Evolutionary conservation across 1,284 basidiomycete genomes (phyloP).

Genomic region (Neonothopanus nambi): DNA sequence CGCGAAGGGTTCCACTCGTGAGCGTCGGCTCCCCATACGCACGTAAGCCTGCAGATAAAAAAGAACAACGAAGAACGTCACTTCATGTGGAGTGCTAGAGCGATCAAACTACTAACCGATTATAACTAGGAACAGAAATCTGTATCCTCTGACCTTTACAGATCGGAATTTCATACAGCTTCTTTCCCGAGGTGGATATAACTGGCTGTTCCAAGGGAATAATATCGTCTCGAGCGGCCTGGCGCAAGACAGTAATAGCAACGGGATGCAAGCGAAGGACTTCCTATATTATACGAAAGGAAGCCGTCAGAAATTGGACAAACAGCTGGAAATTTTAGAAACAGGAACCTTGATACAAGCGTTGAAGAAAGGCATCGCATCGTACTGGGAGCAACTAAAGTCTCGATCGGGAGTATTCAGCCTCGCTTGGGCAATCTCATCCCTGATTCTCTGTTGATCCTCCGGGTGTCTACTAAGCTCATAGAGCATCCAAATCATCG

Average conservation of each 20-base stretch:
- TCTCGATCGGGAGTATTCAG: constrained; percentile 13
- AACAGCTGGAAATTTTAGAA: not conserved
- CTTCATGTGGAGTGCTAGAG: not conserved
- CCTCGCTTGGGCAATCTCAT: constrained; percentile 18
- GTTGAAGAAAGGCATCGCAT: constrained; percentile 25
- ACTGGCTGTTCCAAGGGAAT: constrained; percentile 10
- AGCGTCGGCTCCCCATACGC: constrained; percentile 10
- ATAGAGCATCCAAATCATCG: constrained; percentile 27
- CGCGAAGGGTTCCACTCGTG: constrained; percentile 9
- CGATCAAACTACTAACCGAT: not conserved
- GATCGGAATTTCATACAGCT: constrained; percentile 6
- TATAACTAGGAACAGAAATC: constrained; percentile 8
- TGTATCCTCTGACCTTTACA: constrained; percentile 6
- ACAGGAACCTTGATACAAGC: constrained; percentile 22
- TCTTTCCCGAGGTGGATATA: constrained; percentile 8
- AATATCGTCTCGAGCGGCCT: constrained; percentile 8
- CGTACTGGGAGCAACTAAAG: constrained; percentile 28
- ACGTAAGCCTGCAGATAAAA: not conserved
- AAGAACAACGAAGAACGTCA: not conserved
- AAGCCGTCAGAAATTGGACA: not conserved
- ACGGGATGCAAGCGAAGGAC: constrained; percentile 9
- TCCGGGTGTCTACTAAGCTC: constrained; percentile 27
- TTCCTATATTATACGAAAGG: constrained; percentile 1
- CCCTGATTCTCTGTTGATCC: constrained; percentile 24
- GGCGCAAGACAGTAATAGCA: constrained; percentile 4